Conservation (phyloP, 139 green algal species). For the Chlorella sp. region DNA sequence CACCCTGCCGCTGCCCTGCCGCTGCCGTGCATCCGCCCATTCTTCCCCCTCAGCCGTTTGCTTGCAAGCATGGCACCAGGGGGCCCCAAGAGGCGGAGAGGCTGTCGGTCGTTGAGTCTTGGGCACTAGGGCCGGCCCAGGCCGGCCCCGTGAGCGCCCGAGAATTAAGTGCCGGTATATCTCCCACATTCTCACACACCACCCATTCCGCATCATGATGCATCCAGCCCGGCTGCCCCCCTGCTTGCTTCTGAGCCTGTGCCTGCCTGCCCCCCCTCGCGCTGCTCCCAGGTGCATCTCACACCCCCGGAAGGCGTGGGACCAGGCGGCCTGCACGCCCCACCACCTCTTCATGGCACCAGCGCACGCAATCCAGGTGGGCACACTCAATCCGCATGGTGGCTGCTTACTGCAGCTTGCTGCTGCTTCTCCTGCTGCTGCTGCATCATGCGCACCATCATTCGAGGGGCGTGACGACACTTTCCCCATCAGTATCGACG, state of each 20-base stretch:
- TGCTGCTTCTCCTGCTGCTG: no score
- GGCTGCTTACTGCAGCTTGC: no score
- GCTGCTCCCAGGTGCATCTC: no score
- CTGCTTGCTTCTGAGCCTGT: no score
- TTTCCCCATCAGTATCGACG: constrained; percentile 48
- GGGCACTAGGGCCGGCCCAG: background rate
- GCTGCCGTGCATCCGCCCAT: background rate
- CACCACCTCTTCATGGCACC: no score
- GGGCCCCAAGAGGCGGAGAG: constrained; percentile 27
- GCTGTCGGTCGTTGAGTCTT: constrained; percentile 33
- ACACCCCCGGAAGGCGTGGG: no score
- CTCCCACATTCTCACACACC: background rate
- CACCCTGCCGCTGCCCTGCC: background rate
- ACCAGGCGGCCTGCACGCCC: no score
- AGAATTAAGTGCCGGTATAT: constrained; percentile 37
- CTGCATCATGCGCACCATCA: no score
- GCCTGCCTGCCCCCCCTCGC: no score
- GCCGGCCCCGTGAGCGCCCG: background rate
- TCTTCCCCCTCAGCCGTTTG: constrained; percentile 31
- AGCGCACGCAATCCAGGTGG: no score
- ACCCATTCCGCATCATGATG: background rate
- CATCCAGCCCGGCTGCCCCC: no score
- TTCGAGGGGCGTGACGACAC: constrained; percentile 44
- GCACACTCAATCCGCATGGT: no score
- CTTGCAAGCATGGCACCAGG: constrained; percentile 16